phyloP scores from a whole-genome alignment of 768 basidiomycete genomes.

The Lentinula sp. region DNA sequence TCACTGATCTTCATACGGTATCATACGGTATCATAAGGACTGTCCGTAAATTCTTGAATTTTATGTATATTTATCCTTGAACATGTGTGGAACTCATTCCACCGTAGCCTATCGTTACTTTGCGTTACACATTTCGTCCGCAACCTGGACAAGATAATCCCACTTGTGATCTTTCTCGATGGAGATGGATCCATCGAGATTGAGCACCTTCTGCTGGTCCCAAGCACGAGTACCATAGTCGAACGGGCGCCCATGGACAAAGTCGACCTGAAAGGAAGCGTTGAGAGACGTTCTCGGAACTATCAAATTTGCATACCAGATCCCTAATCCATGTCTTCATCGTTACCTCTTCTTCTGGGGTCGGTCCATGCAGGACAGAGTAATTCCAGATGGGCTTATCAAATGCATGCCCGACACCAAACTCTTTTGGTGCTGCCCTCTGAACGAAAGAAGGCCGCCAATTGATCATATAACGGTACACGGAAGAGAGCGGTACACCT shows the following conservation, averaged over 20 bases:
- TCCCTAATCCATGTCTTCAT: slow-evolving; percentile 7
- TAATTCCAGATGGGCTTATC: slow-evolving; percentile 10
- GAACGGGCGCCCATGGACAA: neutral
- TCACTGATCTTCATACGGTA: too few relatives aligned
- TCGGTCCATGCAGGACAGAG: slow-evolving; percentile 7
- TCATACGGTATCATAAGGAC: too few relatives aligned
- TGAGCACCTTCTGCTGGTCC: slow-evolving; percentile 6
- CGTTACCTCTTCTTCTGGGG: slow-evolving; percentile 5
- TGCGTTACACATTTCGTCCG: slow-evolving; percentile 5
- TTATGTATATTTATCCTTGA: too few relatives aligned
- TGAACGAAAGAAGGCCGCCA: slow-evolving; percentile 6
- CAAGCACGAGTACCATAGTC: slow-evolving; percentile 5
- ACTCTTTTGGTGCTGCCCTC: neutral
- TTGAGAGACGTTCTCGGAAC: neutral
- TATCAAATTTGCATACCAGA: neutral
- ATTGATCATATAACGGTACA: slow-evolving; percentile 7
- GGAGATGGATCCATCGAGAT: neutral
- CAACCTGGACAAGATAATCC: slow-evolving; percentile 5
- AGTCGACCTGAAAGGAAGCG: neutral
- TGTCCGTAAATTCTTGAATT: too few relatives aligned
- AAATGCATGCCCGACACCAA: slow-evolving; percentile 5
- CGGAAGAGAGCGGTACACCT: slow-evolving; percentile 6
- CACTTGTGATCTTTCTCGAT: slow-evolving; percentile 7
- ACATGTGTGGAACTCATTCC: neutral
- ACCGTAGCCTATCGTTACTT: neutral